A percentile compares a stretch with the other conserved stretches of the same genome.
These are phyloP conservation scores for Cryphonectria carpinicola DNA, from an alignment of 2,329 filamentous ascomycete species.

Conservation along the genomic window DNA sequence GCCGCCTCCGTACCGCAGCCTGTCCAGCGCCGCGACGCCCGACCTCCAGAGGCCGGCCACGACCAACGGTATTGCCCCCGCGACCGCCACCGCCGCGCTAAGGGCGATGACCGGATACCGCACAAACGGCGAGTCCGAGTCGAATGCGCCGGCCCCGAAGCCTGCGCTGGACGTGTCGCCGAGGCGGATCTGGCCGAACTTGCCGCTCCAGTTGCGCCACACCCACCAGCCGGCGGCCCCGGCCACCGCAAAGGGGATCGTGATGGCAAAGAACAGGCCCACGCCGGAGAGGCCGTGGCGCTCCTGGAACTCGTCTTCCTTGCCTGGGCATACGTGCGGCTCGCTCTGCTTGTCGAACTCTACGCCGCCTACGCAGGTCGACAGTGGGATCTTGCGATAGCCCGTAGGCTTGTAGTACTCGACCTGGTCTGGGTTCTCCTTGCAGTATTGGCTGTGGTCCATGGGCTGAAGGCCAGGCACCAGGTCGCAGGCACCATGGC, in stretches of 20 bases:
- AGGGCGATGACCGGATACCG: slow-evolving; percentile 79
- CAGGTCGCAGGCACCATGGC: slow-evolving; percentile 75
- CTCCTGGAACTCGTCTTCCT: slow-evolving; percentile 79
- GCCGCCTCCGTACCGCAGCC: slow-evolving; percentile 42
- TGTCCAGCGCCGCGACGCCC: slow-evolving; percentile 55
- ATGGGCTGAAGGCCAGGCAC: slow-evolving; percentile 72
- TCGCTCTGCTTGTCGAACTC: slow-evolving; percentile 72
- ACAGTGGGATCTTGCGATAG: slow-evolving; percentile 87
- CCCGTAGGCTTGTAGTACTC: slow-evolving; percentile 86
- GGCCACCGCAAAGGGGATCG: slow-evolving; percentile 74
- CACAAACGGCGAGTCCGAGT: slow-evolving; percentile 76
- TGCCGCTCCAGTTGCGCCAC: slow-evolving; percentile 81
- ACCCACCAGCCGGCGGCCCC: slow-evolving; percentile 80
- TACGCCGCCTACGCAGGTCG: slow-evolving; percentile 78
- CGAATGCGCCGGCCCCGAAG: slow-evolving; percentile 50
- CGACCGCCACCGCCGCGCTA: slow-evolving; percentile 65
- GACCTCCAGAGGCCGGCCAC: slow-evolving; percentile 73
- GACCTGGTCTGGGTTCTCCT: slow-evolving; percentile 65
- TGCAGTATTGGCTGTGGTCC: slow-evolving; percentile 55
- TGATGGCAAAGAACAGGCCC: slow-evolving; percentile 83
- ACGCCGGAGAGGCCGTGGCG: slow-evolving; percentile 72
- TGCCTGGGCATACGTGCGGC: slow-evolving; percentile 70
- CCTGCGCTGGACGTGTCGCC: slow-evolving; percentile 62
- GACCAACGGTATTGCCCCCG: slow-evolving; percentile 70
- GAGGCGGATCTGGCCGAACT: slow-evolving; percentile 89